These are phyloP conservation scores for Paramecium octaurelia DNA, from an alignment of 73 alveolate genomes.

Conservation along the genomic window DNA sequence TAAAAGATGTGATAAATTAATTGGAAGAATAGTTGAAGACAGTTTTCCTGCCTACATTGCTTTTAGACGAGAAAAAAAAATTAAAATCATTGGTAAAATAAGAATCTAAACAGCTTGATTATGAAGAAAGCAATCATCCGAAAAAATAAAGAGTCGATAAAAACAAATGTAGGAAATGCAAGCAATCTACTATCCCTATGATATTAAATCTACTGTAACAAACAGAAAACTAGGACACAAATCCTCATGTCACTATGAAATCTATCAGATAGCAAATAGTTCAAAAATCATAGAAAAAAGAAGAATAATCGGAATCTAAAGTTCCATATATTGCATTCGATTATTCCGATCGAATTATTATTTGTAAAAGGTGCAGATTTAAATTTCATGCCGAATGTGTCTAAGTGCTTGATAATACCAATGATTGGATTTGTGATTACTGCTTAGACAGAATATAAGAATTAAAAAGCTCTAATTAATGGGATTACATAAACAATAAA, in stretches of 20 bases:
- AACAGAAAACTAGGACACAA: conserved; percentile 16
- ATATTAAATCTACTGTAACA: neutral
- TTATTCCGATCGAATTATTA: conserved; percentile 18
- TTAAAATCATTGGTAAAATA: neutral
- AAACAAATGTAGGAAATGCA: conserved; percentile 33
- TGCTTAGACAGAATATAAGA: neutral
- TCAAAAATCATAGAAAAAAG: neutral
- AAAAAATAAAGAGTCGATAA: conserved; percentile 41
- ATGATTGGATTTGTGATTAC: conserved; percentile 40
- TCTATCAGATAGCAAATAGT: conserved; percentile 28
- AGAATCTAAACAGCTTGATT: neutral
- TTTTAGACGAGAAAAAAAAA: neutral
- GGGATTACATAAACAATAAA: conserved; percentile 44
- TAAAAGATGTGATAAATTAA: neutral
- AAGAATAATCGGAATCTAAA: conserved; percentile 33
- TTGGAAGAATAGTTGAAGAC: conserved; percentile 23
- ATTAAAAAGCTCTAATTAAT: neutral
- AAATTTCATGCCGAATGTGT: conserved; percentile 49
- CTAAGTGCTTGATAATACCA: neutral
- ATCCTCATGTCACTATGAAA: conserved; percentile 31
- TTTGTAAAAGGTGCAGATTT: conserved; percentile 44
- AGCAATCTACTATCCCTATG: conserved; percentile 23
- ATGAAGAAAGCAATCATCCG: conserved; percentile 13
- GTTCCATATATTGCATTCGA: conserved; percentile 46
- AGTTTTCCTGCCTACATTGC: neutral